Evolutionary conservation across 805 yeast genomes (phyloP).

Genomic region (Ogataea zsoltii): DNA sequence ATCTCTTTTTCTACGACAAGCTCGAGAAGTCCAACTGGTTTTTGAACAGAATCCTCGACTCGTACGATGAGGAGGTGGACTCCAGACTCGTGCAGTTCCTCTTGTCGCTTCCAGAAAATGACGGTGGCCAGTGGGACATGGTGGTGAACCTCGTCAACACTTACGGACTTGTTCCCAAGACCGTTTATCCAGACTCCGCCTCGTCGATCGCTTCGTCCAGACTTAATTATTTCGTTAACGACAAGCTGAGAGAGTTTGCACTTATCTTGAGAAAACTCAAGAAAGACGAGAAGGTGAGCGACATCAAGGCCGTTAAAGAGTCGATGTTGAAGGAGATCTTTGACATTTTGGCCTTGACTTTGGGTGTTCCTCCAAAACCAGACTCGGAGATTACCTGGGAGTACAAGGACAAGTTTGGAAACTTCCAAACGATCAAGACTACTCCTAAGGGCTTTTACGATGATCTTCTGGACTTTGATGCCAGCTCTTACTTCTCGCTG

Average conservation of each 20-base stretch:
- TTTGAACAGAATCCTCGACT: constrained; percentile 71
- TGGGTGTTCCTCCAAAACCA: constrained; percentile 82
- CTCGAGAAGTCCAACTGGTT: constrained; percentile 83
- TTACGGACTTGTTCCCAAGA: constrained; percentile 80
- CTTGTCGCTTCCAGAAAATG: constrained; percentile 65
- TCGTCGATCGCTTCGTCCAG: constrained; percentile 54
- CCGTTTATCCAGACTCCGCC: constrained; percentile 69
- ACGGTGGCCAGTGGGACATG: constrained; percentile 94
- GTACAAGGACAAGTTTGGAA: constrained; percentile 69
- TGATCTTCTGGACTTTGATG: constrained; percentile 53
- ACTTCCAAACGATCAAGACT: constrained; percentile 48
- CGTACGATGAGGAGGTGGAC: constrained; percentile 65
- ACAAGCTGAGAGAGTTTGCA: constrained; percentile 79
- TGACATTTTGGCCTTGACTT: constrained; percentile 62
- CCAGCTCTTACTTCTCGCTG: constrained; percentile 58
- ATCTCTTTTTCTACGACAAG: constrained; percentile 82
- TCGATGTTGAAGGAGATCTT: constrained; percentile 61
- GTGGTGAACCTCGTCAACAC: constrained; percentile 72
- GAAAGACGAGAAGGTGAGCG: constrained; percentile 38
- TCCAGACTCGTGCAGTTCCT: constrained; percentile 71
- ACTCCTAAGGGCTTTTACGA: constrained; percentile 70
- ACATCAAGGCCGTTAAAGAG: constrained; percentile 29
- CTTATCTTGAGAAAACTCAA: constrained; percentile 59
- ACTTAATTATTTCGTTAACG: constrained; percentile 64
- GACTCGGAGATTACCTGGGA: constrained; percentile 71